Evolutionary conservation across 2,329 filamentous ascomycete species (phyloP), one percentile per base, ranked within the genome.

Genomic region (Phoma sp.): DNA sequence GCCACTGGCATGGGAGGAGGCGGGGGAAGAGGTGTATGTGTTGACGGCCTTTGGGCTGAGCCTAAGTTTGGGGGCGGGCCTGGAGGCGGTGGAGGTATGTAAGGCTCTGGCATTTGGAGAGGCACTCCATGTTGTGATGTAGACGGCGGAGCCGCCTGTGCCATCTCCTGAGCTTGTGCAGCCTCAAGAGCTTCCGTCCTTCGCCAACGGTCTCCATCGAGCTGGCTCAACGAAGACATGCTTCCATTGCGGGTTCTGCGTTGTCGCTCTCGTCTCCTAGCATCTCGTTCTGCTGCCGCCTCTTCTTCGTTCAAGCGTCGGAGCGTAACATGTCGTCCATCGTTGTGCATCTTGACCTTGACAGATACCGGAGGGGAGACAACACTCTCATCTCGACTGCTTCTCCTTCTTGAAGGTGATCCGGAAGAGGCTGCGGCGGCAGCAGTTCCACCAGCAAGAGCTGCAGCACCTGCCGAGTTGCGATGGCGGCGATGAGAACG

Each of bases 321-420:
- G 7, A 88, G 77, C 2, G 86, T 88, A 32, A 88, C 84, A 64
- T 86, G 83, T 7, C 84, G 80, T 22, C 85, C 85, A 60, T 88
- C 84, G 54, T 83, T 82, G 71, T 87, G 85, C 81, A 87, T 85
- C 67, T 86, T 86, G 37, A 88, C 81, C 69, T 87, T 86, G 51
- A 88, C 81, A 27, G 82, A 85, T 41, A 87, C 84, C 2, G 85
- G 84, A n/a, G 84, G 84, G 0, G 83, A 85, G 22, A 78, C 78
- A 27, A 81, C 74, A 57, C 79, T 78, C 40, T 78, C 77, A 39
- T 80, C 77, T 49, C 59, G 61, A 48, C 72, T 73, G 55, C 65
- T 67, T 47, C 74, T 67, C 41, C 67, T 64, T 48, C 61, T 69
- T n/a, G 68, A 69, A 12, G 68, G 63, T 15, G 73, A 70, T 9